Conservation (phyloP, 1,284 basidiomycete genomes). For the Rhodotorula sp. region DNA sequence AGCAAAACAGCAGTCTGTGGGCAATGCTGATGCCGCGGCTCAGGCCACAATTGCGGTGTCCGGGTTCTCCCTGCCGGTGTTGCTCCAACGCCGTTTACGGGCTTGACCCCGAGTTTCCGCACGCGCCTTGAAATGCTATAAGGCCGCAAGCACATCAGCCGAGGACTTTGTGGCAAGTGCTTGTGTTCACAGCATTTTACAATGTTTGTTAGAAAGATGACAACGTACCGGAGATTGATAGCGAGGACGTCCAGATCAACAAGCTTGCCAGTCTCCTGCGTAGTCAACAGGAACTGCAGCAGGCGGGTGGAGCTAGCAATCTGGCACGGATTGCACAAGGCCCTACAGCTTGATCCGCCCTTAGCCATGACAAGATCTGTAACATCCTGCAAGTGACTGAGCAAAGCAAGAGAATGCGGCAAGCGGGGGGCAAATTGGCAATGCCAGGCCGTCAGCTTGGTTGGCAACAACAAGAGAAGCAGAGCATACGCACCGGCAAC, state of each 20-base stretch:
- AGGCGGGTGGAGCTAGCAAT: not conserved
- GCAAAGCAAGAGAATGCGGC: not conserved
- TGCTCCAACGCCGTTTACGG: slow-evolving; percentile 49
- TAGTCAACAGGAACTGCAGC: slow-evolving; percentile 19
- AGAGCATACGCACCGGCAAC: not conserved
- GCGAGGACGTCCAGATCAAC: slow-evolving; percentile 53
- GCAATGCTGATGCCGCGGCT: slow-evolving; percentile 47
- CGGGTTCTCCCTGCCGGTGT: slow-evolving; percentile 50
- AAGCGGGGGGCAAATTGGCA: slow-evolving; percentile 1
- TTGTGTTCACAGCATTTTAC: slow-evolving; percentile 41
- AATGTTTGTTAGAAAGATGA: slow-evolving; percentile 51
- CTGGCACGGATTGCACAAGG: slow-evolving; percentile 1
- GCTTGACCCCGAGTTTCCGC: slow-evolving; percentile 40
- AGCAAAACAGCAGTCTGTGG: slow-evolving; percentile 49
- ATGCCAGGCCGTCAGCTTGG: slow-evolving; percentile 8
- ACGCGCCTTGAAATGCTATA: slow-evolving; percentile 49
- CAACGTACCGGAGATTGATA: slow-evolving; percentile 49
- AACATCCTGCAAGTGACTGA: not conserved
- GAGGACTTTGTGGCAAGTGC: slow-evolving; percentile 49
- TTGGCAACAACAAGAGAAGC: not conserved
- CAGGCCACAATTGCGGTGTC: slow-evolving; percentile 44
- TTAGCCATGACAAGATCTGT: too few species aligned
- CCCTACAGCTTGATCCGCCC: too few species aligned
- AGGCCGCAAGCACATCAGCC: slow-evolving; percentile 45
- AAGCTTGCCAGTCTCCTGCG: slow-evolving; percentile 23